These are phyloP conservation scores for Leishmania major DNA, from an alignment of 208 protist genomes.

Conservation along the genomic window DNA sequence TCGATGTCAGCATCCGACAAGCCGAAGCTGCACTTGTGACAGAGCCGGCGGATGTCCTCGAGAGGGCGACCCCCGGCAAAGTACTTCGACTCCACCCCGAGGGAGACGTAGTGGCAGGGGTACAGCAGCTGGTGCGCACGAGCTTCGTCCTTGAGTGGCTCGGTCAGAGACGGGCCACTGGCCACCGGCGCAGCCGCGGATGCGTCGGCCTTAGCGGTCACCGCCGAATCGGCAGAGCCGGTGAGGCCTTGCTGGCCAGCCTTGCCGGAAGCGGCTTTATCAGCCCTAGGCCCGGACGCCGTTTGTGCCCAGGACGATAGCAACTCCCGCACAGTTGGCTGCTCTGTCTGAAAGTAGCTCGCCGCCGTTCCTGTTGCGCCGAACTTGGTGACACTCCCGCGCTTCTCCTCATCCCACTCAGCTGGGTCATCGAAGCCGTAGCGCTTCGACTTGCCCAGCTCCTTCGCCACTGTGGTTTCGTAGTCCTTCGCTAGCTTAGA, in stretches of 20 bases:
- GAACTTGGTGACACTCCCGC: constrained; percentile 15
- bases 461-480: constrained; percentile 36
- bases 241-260: background rate
- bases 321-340: constrained; percentile 52
- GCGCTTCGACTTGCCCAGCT: constrained; percentile 59
- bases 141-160: constrained; percentile 59
- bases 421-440: constrained; percentile 71
- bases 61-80: constrained; percentile 77
- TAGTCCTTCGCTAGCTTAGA: constrained; percentile 77
- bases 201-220: background rate
- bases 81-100: constrained; percentile 83
- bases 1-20: constrained; percentile 73
- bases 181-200: background rate
- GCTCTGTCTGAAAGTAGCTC: constrained; percentile 38
- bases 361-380: constrained; percentile 32
- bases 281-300: background rate
- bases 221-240: background rate
- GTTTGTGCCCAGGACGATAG: constrained; percentile 58
- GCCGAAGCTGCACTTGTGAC: constrained; percentile 70
- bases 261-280: background rate
- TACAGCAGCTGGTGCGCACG: constrained; percentile 77
- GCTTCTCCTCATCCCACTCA: constrained; percentile 48
- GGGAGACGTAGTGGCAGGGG: constrained; percentile 78
- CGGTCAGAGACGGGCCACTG: background rate
- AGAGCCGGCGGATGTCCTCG: constrained; percentile 64